These are phyloP conservation scores for Dictyostelium firmibasis DNA, from an alignment of 78 protist genomes.

Conservation along the genomic window DNA sequence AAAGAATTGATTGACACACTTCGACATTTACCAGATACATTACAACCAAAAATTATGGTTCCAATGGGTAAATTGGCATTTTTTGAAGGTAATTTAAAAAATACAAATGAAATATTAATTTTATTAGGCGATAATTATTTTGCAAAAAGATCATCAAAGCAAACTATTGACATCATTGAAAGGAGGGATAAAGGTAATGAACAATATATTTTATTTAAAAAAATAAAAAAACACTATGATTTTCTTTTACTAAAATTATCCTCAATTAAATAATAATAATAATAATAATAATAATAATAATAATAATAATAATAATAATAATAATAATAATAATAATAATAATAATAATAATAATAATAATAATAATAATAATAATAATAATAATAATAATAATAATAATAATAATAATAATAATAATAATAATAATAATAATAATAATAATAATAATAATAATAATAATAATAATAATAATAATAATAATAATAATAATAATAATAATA, in stretches of 20 bases:
- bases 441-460: no score
- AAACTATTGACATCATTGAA: slow-evolving; percentile 27
- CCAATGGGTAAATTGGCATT: slow-evolving; percentile 58
- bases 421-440: no score
- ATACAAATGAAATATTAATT: slow-evolving; percentile 31
- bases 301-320: neutral
- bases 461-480: no score
- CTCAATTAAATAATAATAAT: neutral
- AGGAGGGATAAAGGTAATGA: slow-evolving; percentile 35
- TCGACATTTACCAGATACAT: slow-evolving; percentile 4
- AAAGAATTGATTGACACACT: neutral
- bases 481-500: no score
- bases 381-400: no score
- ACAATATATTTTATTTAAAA: no score
- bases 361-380: no score
- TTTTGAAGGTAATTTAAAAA: slow-evolving; percentile 34
- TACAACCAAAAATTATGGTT: slow-evolving; percentile 33
- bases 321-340: neutral
- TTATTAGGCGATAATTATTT: slow-evolving; percentile 56
- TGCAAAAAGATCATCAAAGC: slow-evolving; percentile 51
- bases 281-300: neutral
- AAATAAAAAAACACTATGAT: no score
- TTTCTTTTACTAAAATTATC: no score
- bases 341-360: neutral
- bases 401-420: no score